Conservation (phyloP, 208 protist genomes). For the Trypanosomatidae sp. region DNA sequence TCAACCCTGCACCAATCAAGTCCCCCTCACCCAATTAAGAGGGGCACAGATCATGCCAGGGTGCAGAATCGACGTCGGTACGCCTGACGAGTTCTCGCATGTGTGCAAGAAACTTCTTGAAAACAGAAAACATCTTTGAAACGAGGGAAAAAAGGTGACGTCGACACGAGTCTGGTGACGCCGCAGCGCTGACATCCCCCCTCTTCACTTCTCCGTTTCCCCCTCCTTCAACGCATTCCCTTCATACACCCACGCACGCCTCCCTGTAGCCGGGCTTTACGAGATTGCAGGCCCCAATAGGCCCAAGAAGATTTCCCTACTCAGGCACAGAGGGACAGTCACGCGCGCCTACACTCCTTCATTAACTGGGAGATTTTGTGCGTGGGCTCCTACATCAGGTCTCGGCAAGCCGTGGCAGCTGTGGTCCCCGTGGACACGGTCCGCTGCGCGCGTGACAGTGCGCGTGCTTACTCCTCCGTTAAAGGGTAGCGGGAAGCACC, state of each 20-base stretch:
- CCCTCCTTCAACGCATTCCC: background rate
- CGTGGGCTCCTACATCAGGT: background rate
- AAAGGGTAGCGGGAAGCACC: background rate
- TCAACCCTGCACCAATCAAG: background rate
- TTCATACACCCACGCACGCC: background rate
- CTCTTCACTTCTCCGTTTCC: background rate
- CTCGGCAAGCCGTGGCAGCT: background rate
- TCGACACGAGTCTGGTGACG: background rate
- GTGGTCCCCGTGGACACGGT: background rate
- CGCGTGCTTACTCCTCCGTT: background rate
- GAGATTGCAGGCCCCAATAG: background rate
- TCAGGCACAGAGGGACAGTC: background rate
- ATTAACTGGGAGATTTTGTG: background rate
- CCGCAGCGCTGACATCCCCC: too few species aligned
- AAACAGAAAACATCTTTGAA: background rate
- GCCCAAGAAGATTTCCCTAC: background rate
- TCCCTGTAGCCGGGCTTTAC: background rate
- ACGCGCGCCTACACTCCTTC: background rate
- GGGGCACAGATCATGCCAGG: background rate
- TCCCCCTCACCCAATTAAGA: background rate
- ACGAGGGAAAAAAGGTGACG: background rate
- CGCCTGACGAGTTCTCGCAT: background rate
- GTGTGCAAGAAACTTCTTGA: background rate
- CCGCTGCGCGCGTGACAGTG: background rate
- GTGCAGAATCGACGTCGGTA: background rate